Base-by-base conservation (phyloP, 2,329 filamentous ascomycete genomes). In the Mycocentrospora acerina region DNA sequence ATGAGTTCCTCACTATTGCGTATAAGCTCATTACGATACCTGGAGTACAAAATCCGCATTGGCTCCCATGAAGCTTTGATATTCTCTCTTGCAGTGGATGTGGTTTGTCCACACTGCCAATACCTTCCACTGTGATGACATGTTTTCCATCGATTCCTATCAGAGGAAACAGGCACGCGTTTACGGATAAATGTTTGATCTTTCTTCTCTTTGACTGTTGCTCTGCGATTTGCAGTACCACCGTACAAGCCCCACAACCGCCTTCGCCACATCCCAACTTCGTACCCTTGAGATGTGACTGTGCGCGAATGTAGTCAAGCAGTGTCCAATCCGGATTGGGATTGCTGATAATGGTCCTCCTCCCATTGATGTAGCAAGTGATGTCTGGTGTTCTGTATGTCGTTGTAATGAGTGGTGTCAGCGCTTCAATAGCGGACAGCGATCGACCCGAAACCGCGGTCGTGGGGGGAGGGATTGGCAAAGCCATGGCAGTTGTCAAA, bases 191-290 rank as follows among this genome's bases (percentile, higher is more conserved):
- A 74, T 97, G 90, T 62, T 95, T 95, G 56, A 96, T 86, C 64
- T 86, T 80, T 58, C 86, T 87, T 12, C 95, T 96, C 60, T 85
- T 84, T 27, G 48, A 48, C 65, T 94, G 88, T 46, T 86, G 90
- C 33, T 53, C 53, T 16, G 49, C 42, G 3, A 59, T 60, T 42
- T 68, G 56, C 15, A 64, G 40, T 4, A 79, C 90, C 16, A 96
- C 88, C 26, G 90, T 97, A 64, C 90, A 97, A 42, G 91, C 91
- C 55, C 91, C 91, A 61, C 91, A 97, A 6, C 91, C 91, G 49
- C 91, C 91, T 72, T 97, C 93, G 44, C 88, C 89, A 71, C 91
- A 97, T 31, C 91, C 93, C 67, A 97, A 78, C 67, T 97, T 97
- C 7, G 91, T 97, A 16, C 93, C 91, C 8, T 90, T 96, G 57